Base-by-base conservation (phyloP, 495 filamentous ascomycete genomes). In the Apodospora peruviana region DNA sequence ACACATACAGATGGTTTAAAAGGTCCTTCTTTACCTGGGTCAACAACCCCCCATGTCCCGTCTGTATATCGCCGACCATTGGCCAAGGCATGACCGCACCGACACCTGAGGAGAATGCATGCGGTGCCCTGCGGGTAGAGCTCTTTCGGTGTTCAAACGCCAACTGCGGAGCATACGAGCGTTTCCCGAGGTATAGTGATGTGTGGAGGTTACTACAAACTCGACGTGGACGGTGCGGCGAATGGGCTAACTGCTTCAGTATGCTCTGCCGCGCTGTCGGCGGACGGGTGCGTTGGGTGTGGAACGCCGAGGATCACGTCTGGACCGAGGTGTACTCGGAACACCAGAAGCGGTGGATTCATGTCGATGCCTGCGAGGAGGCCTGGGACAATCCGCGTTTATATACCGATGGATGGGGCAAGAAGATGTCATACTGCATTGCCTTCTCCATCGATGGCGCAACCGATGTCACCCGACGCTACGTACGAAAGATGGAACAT, bases 291-390 rank as follows among this genome's bases (percentile, higher is more conserved):
- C 81, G 93, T 54, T 98, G 94, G 94, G 88, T 98, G 22, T 98
- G 94, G 94, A 96, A 96, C 54, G 83, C 85, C 24, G 93, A 99
- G 67, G 94, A 99, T 65, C 86, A 95, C 52, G 87, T 96, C 18
- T 98, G 93, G 91, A 96, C 90, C 1, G 93, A 99, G 65, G 83
- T 97, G 20, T 99, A 95, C 66, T 96, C 90, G 14, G 90, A 93
- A 55, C 90, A 95, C 60, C 83, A 91, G 53, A 84, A 86, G 58
- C 81, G 89, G 55, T 99, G 93, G 93, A 76, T 99, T n/a, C 94
- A 97, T 53, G 90, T 97, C 17, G 93, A 99, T 62, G 81, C 83
- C 9, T 96, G 91, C 61, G 93, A 99, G 62, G 93, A 90, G 57
- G 82, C 86, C 2, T 99, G 90, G 89, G 91, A 99, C 62, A 90